Conservation (phyloP, 2,329 filamentous ascomycete genomes). For the Sarocladium oryzae region DNA sequence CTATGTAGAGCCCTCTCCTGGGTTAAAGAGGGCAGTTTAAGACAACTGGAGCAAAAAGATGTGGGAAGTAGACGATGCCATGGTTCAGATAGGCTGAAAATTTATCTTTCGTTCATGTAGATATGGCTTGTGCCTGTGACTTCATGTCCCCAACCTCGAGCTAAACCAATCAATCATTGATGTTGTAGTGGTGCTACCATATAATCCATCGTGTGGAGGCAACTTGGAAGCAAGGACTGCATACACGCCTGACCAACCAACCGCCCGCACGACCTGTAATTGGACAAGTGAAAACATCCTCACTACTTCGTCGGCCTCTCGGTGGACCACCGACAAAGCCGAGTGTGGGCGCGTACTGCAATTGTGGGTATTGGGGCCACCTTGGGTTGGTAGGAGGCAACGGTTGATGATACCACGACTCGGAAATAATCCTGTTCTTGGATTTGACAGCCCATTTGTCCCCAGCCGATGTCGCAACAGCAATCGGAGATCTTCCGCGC, state of each 20-base stretch:
- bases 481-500: not conserved
- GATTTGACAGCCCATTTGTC: not conserved
- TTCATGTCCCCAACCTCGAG: too few species aligned
- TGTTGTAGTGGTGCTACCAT: too few species aligned
- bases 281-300: not conserved
- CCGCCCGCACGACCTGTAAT: too few species aligned
- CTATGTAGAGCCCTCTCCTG: not conserved
- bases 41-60: slow-evolving; percentile 2
- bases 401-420: not conserved
- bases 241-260: too few species aligned
- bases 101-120: slow-evolving; percentile 9
- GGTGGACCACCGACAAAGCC: slow-evolving; percentile 2
- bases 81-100: slow-evolving; percentile 8
- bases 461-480: slow-evolving; percentile 8
- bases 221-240: too few species aligned
- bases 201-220: too few species aligned
- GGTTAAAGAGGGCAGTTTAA: not conserved
- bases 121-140: not conserved
- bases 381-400: not conserved
- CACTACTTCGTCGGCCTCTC: not conserved
- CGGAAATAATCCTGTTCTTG: slow-evolving; percentile 1
- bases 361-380: not conserved
- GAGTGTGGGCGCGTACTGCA: not conserved
- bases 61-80: slow-evolving; percentile 8
- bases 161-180: too few species aligned